These are phyloP conservation scores for Ceratocystis harringtonii DNA, from an alignment of 2,329 filamentous ascomycete genomes.

Conservation along the genomic window DNA sequence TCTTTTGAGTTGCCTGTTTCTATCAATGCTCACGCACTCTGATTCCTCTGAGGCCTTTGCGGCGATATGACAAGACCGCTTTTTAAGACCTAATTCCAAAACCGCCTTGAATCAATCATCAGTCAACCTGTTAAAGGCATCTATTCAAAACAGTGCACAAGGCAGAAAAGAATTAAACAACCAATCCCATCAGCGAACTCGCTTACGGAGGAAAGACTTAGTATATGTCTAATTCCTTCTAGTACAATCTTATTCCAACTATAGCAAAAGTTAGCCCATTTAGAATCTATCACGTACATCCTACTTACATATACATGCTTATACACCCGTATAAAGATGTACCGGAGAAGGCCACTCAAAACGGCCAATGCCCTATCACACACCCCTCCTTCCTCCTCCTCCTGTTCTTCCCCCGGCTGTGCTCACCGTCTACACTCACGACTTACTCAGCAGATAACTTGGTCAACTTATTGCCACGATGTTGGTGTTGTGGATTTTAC, in stretches of 20 bases:
- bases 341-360: not conserved
- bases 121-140: not conserved
- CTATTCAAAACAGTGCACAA: not conserved
- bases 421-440: not conserved
- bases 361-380: not conserved
- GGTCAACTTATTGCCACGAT: not conserved
- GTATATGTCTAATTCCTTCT: not conserved
- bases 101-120: not conserved
- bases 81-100: slow-evolving; percentile 1
- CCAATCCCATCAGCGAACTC: not conserved
- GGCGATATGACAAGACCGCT: not conserved
- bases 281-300: not conserved
- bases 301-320: not conserved
- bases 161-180: not conserved
- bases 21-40: not conserved
- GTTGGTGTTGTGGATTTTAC: not conserved
- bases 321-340: not conserved
- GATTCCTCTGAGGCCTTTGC: not conserved
- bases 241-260: not conserved
- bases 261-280: not conserved
- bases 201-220: not conserved
- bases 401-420: not conserved
- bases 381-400: not conserved
- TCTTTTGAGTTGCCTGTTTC: not conserved
- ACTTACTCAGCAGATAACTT: not conserved